Conservation (phyloP, 2,329 filamentous ascomycete genomes). For the Nectriaceae sp. region DNA sequence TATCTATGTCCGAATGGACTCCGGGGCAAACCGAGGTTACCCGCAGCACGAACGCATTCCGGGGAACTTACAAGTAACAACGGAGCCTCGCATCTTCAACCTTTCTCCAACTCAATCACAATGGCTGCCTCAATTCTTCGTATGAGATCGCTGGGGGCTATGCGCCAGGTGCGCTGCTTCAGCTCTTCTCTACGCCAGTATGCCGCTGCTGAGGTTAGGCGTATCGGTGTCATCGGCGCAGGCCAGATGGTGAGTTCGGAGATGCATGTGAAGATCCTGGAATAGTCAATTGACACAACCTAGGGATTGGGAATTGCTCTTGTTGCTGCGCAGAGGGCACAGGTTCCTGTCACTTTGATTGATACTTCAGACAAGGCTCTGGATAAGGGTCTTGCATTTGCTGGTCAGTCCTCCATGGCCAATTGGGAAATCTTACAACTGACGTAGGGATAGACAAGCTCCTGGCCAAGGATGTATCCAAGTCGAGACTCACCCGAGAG, state of each 20-base stretch:
- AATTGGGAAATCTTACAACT: slow-evolving; percentile 1
- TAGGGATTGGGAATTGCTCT: slow-evolving; percentile 95
- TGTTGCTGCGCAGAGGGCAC: slow-evolving; percentile 83
- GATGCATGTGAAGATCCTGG: slow-evolving; percentile 37
- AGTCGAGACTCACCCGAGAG: slow-evolving; percentile 80
- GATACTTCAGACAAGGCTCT: slow-evolving; percentile 83
- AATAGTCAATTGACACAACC: slow-evolving; percentile 9
- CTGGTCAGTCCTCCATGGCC: slow-evolving; percentile 54
- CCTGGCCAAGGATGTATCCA: slow-evolving; percentile 87
- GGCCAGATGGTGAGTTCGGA: slow-evolving; percentile 81
- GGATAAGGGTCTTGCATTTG: slow-evolving; percentile 87
- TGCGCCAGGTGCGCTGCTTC: slow-evolving; percentile 59
- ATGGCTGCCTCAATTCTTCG: slow-evolving; percentile 45
- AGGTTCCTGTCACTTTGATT: slow-evolving; percentile 81
- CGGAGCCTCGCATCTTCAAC: background rate
- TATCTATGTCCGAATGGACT: slow-evolving; percentile 4
- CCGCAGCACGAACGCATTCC: slow-evolving; percentile 30
- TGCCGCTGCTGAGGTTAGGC: slow-evolving; percentile 73
- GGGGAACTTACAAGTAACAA: slow-evolving; percentile 11
- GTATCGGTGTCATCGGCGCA: slow-evolving; percentile 87
- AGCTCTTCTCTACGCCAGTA: slow-evolving; percentile 64
- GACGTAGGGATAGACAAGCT: slow-evolving; percentile 84
- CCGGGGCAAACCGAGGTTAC: slow-evolving; percentile 45
- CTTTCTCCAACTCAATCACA: slow-evolving; percentile 1
- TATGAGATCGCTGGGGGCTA: slow-evolving; percentile 36